phyloP scores from a whole-genome alignment of 371 early-diverging fungal genomes.

The Mycotypha africana region DNA sequence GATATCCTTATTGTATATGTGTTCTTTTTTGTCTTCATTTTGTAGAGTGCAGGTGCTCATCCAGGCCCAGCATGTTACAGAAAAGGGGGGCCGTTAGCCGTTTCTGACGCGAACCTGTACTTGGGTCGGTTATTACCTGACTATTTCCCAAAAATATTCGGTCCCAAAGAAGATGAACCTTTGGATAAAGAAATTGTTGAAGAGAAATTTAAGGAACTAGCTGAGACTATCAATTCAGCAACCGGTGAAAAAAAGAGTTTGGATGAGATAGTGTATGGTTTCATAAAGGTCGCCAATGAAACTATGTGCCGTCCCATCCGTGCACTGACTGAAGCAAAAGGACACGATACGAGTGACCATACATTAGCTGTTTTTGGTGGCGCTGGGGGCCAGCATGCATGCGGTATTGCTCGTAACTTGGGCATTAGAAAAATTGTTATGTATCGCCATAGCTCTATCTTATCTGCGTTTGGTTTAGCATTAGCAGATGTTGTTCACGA shows the following conservation, averaged over 20 bases:
- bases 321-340: slow-evolving; percentile 90
- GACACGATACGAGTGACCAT: slow-evolving; percentile 83
- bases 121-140: slow-evolving; percentile 85
- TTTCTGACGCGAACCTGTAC: slow-evolving; percentile 91
- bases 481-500: slow-evolving; percentile 93
- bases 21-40: too few species aligned
- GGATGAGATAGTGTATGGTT: slow-evolving; percentile 91
- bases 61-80: slow-evolving; percentile 94
- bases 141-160: slow-evolving; percentile 94
- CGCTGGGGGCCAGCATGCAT: slow-evolving; percentile 92
- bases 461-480: slow-evolving; percentile 91
- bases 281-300: slow-evolving; percentile 92
- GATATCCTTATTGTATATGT: not conserved
- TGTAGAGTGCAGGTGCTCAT: slow-evolving; percentile 90
- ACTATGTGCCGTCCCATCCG: slow-evolving; percentile 95
- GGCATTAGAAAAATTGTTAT: slow-evolving; percentile 81
- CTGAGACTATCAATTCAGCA: slow-evolving; percentile 55
- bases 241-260: slow-evolving; percentile 42
- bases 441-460: slow-evolving; percentile 84
- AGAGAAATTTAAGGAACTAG: slow-evolving; percentile 59
- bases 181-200: slow-evolving; percentile 67
- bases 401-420: slow-evolving; percentile 85
- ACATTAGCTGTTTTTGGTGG: slow-evolving; percentile 94
- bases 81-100: slow-evolving; percentile 89
- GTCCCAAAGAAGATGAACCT: slow-evolving; percentile 79